phyloP scores from a whole-genome alignment of 768 basidiomycete species.

The Mycena sanguinolenta region DNA sequence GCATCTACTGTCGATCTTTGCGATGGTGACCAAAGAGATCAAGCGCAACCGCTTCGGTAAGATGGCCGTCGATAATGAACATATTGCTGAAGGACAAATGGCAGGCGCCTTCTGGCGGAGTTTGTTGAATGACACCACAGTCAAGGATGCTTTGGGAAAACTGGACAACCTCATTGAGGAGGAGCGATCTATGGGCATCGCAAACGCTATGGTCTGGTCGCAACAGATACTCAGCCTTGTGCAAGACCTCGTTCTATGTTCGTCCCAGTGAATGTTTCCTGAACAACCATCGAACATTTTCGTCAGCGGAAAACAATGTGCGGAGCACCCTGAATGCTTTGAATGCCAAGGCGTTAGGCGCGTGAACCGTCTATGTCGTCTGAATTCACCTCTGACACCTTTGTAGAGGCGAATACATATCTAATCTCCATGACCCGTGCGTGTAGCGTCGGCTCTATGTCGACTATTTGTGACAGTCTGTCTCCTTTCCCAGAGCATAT shows the following conservation, averaged over 20 bases:
- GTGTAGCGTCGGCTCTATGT: not conserved
- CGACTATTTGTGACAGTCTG: not conserved
- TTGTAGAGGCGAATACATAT: too few relatives aligned
- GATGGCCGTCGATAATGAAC: not conserved
- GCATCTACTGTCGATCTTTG: constrained; percentile 11
- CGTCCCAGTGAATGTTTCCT: not conserved
- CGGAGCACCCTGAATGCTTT: not conserved
- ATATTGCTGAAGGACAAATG: too few relatives aligned
- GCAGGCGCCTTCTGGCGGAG: constrained; percentile 4
- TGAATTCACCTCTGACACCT: too few relatives aligned
- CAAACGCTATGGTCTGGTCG: constrained; percentile 5
- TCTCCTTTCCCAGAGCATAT: too few relatives aligned
- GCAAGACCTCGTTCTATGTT: constrained; percentile 8
- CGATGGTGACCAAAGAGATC: constrained; percentile 8
- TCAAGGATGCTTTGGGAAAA: constrained; percentile 2
- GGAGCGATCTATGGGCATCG: constrained; percentile 6
- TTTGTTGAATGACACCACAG: not conserved
- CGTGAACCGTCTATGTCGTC: not conserved
- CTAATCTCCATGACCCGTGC: not conserved
- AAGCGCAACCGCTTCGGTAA: constrained; percentile 9
- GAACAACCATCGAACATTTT: not conserved
- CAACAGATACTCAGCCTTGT: constrained; percentile 3
- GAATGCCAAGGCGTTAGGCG: not conserved
- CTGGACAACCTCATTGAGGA: constrained; percentile 9
- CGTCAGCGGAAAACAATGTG: not conserved